A percentile compares a stretch with the other conserved stretches of the same genome.
These are phyloP conservation scores for Penicillium pancosmium DNA, from an alignment of 495 filamentous ascomycete genomes.

Conservation along the genomic window DNA sequence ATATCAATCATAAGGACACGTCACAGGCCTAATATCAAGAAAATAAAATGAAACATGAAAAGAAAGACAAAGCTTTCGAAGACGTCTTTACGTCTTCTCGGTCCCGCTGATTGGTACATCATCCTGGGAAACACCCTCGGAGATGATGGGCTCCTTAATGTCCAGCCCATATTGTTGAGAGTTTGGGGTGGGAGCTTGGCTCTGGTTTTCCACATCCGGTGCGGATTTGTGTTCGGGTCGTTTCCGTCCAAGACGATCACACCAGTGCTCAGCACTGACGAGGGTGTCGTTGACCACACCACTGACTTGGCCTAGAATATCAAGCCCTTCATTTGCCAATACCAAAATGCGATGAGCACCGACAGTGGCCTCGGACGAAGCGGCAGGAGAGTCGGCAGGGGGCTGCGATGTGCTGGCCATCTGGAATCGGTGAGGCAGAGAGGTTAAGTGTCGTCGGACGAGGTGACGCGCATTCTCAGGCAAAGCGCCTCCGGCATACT, in stretches of 20 bases:
- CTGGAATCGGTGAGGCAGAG: conserved; percentile 76
- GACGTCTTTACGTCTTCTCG: conserved; percentile 32
- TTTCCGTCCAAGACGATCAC: conserved; percentile 68
- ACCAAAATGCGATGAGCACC: conserved; percentile 73
- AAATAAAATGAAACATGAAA: conserved; percentile 7
- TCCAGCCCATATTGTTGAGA: conserved; percentile 31
- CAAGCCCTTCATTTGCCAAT: conserved; percentile 82
- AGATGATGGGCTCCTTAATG: conserved; percentile 38
- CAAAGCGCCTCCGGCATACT: conserved; percentile 80
- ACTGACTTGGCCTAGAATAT: conserved; percentile 86
- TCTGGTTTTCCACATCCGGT: conserved; percentile 29
- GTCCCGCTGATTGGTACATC: conserved; percentile 48
- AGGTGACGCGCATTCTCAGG: conserved; percentile 80
- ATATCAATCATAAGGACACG: conserved; percentile 34
- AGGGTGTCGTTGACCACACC: conserved; percentile 82
- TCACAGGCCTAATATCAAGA: conserved; percentile 13
- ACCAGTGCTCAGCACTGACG: conserved; percentile 84
- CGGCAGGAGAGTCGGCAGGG: conserved; percentile 39
- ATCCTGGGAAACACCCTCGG: conserved; percentile 24
- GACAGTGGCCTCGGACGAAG: conserved; percentile 45
- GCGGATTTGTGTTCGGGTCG: conserved; percentile 33
- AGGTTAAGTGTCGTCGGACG: conserved; percentile 77
- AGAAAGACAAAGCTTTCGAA: neutral
- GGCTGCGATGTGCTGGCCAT: conserved; percentile 49
- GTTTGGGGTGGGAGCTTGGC: conserved; percentile 18